A percentile compares a stretch with the other conserved stretches of the same genome.
These are phyloP conservation scores for Agaricus blazei DNA, from an alignment of 768 basidiomycete species.

Conservation along the genomic window DNA sequence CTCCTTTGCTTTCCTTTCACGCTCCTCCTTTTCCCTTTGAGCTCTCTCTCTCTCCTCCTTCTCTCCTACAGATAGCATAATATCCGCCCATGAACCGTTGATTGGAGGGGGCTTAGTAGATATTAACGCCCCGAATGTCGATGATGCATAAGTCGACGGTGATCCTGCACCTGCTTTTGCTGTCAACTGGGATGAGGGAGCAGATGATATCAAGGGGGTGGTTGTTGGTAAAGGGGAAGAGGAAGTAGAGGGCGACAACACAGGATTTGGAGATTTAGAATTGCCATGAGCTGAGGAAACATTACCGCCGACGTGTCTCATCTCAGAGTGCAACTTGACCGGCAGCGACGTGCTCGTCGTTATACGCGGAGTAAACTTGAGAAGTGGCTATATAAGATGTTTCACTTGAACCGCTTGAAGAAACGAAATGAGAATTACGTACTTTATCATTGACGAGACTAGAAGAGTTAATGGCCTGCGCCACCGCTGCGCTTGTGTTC, in stretches of 20 bases:
- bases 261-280: too few species aligned
- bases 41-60: background rate
- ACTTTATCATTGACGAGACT: background rate
- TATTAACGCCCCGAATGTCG: background rate
- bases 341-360: background rate
- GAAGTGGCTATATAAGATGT: background rate
- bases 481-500: background rate
- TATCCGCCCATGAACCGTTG: background rate
- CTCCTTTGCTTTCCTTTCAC: background rate
- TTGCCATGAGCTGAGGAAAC: too few species aligned
- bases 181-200: background rate
- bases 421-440: background rate
- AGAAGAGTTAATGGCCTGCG: background rate
- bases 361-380: background rate
- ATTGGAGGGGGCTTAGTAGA: background rate
- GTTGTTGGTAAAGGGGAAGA: too few species aligned
- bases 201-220: too few species aligned
- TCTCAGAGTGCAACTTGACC: constrained; percentile 1
- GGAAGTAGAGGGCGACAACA: too few species aligned
- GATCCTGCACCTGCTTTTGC: background rate
- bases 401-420: background rate
- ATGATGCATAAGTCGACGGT: background rate
- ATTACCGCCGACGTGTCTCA: background rate
- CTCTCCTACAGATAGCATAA: background rate
- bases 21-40: background rate